phyloP scores from a whole-genome alignment of 805 yeast genomes.

The Yamadazyma tumulicola region DNA sequence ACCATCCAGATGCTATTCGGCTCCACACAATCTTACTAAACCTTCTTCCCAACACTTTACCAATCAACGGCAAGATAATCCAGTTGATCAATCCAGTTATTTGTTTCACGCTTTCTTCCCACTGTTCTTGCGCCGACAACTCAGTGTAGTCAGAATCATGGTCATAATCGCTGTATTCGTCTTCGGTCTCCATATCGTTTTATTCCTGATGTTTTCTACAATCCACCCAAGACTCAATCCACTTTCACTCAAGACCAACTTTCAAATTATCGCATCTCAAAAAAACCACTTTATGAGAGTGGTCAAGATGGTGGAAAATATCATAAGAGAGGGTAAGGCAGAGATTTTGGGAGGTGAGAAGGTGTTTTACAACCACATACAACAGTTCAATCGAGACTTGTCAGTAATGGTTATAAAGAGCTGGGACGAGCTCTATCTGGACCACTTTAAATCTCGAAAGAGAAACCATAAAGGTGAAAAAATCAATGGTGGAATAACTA shows the following conservation, averaged over 20 bases:
- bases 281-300: neutral
- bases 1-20: too few relatives aligned
- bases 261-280: neutral
- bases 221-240: neutral
- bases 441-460: conserved; percentile 9
- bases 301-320: conserved; percentile 11
- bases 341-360: conserved; percentile 70
- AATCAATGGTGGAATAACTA: neutral
- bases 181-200: neutral
- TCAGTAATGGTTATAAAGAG: conserved; percentile 83
- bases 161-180: conserved; percentile 8
- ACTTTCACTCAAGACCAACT: neutral
- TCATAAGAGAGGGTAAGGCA: conserved; percentile 75
- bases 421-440: conserved; percentile 53
- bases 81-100: conserved; percentile 53
- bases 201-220: neutral
- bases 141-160: conserved; percentile 15
- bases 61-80: conserved; percentile 62
- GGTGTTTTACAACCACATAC: conserved; percentile 95
- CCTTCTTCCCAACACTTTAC: conserved; percentile 64
- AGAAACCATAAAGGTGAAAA: conserved; percentile 12
- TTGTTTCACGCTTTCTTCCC: conserved; percentile 68
- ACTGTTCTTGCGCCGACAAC: conserved; percentile 60
- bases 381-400: conserved; percentile 92
- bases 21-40: conserved; percentile 44